Percentiles rank a stretch among this genome's conserved stretches.
phyloP scores from a whole-genome alignment of 345 rosid species.

The Populus euphratica region DNA sequence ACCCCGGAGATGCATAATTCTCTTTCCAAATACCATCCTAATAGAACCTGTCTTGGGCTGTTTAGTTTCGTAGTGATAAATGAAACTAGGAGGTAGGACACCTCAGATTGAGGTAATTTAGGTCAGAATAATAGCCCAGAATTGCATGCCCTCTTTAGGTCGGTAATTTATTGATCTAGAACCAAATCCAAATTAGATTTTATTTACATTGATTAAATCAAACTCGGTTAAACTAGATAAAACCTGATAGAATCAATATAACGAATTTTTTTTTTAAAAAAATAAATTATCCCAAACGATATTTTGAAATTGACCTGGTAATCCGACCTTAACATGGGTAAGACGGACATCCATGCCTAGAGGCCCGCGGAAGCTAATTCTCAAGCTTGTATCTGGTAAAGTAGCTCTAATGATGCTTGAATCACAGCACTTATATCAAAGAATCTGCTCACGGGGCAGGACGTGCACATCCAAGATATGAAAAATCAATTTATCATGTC shows the following conservation, averaged over 20 bases:
- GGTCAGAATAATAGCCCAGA: not conserved
- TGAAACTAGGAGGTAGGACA: not conserved
- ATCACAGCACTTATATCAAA: conserved; percentile 81
- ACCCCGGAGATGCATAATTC: not conserved
- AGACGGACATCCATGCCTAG: not conserved
- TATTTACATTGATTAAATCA: too few relatives aligned
- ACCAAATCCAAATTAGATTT: too few relatives aligned
- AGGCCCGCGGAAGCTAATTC: not conserved
- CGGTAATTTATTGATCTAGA: too few relatives aligned
- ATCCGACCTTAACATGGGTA: too few relatives aligned
- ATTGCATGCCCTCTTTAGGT: too few relatives aligned
- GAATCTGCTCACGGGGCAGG: conserved; percentile 98
- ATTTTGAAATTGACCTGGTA: too few relatives aligned
- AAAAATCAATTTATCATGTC: not conserved
- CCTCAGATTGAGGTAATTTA: not conserved
- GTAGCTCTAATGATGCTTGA: conserved; percentile 2
- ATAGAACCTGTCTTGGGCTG: not conserved
- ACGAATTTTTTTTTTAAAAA: too few relatives aligned
- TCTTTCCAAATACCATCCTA: not conserved
- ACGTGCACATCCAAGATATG: conserved; percentile 87
- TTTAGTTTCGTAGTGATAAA: too few relatives aligned
- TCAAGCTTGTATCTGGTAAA: not conserved
- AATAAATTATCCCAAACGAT: too few relatives aligned
- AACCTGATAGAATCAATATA: too few relatives aligned
- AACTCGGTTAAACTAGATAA: too few relatives aligned